Conservation (phyloP, 1,284 basidiomycete genomes). For the Ganoderma multipileum region DNA sequence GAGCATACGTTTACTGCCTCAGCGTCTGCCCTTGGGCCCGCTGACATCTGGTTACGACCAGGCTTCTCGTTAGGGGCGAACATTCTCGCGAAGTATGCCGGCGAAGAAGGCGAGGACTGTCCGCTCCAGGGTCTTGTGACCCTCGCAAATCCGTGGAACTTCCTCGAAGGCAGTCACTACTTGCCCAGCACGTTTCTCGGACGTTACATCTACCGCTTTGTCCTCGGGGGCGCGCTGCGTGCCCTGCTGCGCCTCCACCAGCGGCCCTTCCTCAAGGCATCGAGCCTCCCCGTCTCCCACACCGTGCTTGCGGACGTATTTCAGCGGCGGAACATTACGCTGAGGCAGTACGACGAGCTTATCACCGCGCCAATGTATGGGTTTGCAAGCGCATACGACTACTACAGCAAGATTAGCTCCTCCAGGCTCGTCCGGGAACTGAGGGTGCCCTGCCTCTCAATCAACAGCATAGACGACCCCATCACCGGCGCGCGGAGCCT, state of each 20-base stretch:
- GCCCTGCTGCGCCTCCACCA: slow-evolving; percentile 32
- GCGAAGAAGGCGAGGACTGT: slow-evolving; percentile 37
- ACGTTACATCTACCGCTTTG: slow-evolving; percentile 34
- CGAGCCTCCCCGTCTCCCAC: slow-evolving; percentile 21
- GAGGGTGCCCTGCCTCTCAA: slow-evolving; percentile 33
- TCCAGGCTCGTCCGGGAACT: slow-evolving; percentile 25
- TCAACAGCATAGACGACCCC: slow-evolving; percentile 40
- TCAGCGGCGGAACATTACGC: slow-evolving; percentile 23
- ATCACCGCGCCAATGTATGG: slow-evolving; percentile 34
- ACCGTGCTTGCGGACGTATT: slow-evolving; percentile 26
- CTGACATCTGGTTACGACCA: slow-evolving; percentile 12
- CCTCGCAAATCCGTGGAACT: slow-evolving; percentile 40
- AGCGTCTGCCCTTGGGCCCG: background rate
- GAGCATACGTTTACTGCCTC: background rate
- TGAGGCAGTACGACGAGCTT: slow-evolving; percentile 33
- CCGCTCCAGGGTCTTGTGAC: slow-evolving; percentile 34
- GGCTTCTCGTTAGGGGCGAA: slow-evolving; percentile 41
- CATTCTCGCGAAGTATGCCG: slow-evolving; percentile 37
- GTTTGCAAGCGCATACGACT: slow-evolving; percentile 33
- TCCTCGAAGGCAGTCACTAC: slow-evolving; percentile 28
- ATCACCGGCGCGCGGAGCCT: slow-evolving; percentile 29
- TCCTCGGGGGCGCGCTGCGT: slow-evolving; percentile 35
- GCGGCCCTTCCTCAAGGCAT: slow-evolving; percentile 26
- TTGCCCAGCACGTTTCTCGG: slow-evolving; percentile 32
- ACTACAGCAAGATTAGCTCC: slow-evolving; percentile 36